Evolutionary conservation across 2,329 filamentous ascomycete species (phyloP).

Genomic region (Fusarium ambrosium): DNA sequence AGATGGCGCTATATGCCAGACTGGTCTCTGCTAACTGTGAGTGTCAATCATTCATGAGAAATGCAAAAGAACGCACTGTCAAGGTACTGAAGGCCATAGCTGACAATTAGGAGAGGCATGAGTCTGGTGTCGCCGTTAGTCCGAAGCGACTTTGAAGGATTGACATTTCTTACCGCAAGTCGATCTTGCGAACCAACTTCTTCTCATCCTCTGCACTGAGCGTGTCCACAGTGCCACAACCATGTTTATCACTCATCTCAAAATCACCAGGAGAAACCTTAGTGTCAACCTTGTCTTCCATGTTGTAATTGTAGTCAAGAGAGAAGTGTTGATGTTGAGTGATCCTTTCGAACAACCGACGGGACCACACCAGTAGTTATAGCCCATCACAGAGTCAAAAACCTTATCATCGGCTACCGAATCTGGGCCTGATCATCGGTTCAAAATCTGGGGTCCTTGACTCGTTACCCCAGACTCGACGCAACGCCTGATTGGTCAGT

Average conservation of each 20-base stretch:
- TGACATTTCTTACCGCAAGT: constrained; percentile 18
- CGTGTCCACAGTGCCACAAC: not conserved
- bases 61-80: constrained; percentile 12
- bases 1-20: constrained; percentile 26
- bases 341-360: not conserved
- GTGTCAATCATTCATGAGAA: not conserved
- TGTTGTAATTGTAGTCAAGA: not conserved
- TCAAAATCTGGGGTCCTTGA: constrained; percentile 15
- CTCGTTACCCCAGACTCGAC: constrained; percentile 12
- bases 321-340: not conserved
- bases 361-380: not conserved
- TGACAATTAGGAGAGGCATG: constrained; percentile 27
- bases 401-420: not conserved
- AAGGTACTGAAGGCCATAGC: constrained; percentile 27
- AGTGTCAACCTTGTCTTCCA: constrained; percentile 10
- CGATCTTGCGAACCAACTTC: constrained; percentile 36
- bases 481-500: constrained; percentile 9
- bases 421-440: not conserved
- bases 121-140: constrained; percentile 1
- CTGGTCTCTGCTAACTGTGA: constrained; percentile 15
- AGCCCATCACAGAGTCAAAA: not conserved
- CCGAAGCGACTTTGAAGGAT: not conserved
- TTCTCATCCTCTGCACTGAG: constrained; percentile 26
- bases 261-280: not conserved
- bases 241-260: constrained; percentile 10